Conservation (phyloP, 2,329 filamentous ascomycete species). For the Beauveria asiatica region DNA sequence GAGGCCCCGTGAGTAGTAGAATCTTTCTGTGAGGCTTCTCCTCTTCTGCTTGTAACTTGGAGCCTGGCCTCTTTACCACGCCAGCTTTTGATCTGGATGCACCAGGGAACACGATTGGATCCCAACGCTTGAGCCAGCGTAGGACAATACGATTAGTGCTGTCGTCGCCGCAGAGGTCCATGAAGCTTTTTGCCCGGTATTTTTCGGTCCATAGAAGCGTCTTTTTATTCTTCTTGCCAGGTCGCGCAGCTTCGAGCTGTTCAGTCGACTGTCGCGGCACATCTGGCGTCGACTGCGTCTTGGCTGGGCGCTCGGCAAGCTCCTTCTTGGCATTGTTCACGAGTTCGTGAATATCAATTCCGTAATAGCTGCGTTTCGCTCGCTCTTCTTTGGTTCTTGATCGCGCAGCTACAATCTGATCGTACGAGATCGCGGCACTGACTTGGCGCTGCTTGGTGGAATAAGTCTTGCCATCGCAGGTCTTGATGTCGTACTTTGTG, state of each 20-base stretch:
- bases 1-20: slow-evolving; percentile 80
- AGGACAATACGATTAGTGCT: slow-evolving; percentile 84
- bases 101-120: slow-evolving; percentile 82
- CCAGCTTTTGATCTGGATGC: slow-evolving; percentile 50
- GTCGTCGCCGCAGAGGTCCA: slow-evolving; percentile 90
- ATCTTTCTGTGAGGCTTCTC: slow-evolving; percentile 82
- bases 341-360: slow-evolving; percentile 80
- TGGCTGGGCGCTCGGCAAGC: slow-evolving; percentile 27
- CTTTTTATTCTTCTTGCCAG: slow-evolving; percentile 33
- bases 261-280: slow-evolving; percentile 37
- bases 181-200: slow-evolving; percentile 84
- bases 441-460: slow-evolving; percentile 47
- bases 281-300: slow-evolving; percentile 17
- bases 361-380: slow-evolving; percentile 75
- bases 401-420: slow-evolving; percentile 58
- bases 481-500: slow-evolving; percentile 36
- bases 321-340: slow-evolving; percentile 63
- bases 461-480: slow-evolving; percentile 48
- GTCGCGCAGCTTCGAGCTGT: slow-evolving; percentile 10
- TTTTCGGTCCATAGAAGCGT: slow-evolving; percentile 91
- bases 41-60: slow-evolving; percentile 43
- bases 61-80: slow-evolving; percentile 32
- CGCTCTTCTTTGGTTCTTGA: slow-evolving; percentile 59
- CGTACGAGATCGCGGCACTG: slow-evolving; percentile 45
- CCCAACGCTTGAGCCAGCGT: slow-evolving; percentile 92